Base-by-base conservation (phyloP, 148 eudicot species). In the Rhododendron ferrugineum region DNA sequence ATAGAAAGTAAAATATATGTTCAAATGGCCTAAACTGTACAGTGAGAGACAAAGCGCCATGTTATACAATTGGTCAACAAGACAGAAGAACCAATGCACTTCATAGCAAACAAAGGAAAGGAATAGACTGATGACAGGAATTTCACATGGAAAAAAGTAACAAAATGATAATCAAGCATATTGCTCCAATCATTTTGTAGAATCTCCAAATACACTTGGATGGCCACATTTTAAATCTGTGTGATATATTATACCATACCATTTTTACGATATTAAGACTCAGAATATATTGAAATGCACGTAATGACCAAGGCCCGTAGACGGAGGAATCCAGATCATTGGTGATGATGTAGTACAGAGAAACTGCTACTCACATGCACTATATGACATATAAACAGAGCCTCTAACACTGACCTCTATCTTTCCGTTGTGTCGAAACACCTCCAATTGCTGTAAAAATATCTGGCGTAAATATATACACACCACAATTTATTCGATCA, bases 401-500 rank as follows among this genome's bases (percentile, higher is more conserved):
- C 26, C 5, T 44, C 30, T 50, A 74, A 36, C 64, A 68, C 89
- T 77, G 74, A 92, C 94, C 95, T 89, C 93, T 87, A 72, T 93
- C 95, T 90, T 91, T 91, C 80, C 91, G 84, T 79, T 91, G 91
- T n/a, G 87, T 85, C 4, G 95, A 93, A 66, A 93, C 95, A 87
- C 87, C 91, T 84, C 92, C 91, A 62, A 93, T 93, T 81, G 92
- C 91, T 23, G 87, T 82, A 85, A 93, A 92, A 83, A 93, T 90
- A 36, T 92, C 92, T 23, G 95, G 94, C 18, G 92, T 89, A 87
- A 93, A 93, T 62, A 93, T 89, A 76, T 93, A 93, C n/a, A 93
- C 95, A 77, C 95, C 95, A 42, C 95, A 93, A 74, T 93, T 93
- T 85, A 93, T 93, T 84, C 92, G 92, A 74, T 93, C 95, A 87